Base-by-base conservation (phyloP, 139 green algal species). In the Zygnema cylindricum region DNA sequence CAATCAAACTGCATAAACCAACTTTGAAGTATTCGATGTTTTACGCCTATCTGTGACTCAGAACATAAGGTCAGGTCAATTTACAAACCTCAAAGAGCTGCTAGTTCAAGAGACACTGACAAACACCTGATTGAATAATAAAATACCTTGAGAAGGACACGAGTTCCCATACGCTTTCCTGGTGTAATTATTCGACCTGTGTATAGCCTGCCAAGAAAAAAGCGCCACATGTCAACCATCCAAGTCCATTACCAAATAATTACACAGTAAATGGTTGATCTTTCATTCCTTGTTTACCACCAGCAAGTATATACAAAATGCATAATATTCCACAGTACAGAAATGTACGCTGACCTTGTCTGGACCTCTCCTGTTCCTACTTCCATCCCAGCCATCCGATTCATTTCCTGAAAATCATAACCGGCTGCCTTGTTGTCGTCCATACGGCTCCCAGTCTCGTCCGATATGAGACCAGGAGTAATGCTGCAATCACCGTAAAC, bases 71-170 rank as follows among this genome's bases (percentile, higher is more conserved):
- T n/a, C n/a, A n/a, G n/a, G n/a, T n/a, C n/a, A n/a, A n/a, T n/a
- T n/a, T n/a, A n/a, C n/a, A n/a, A n/a, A n/a, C n/a, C n/a, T n/a
- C n/a, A n/a, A n/a, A n/a, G n/a, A n/a, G n/a, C n/a, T n/a, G n/a
- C n/a, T n/a, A n/a, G n/a, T n/a, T n/a, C n/a, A n/a, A n/a, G n/a
- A n/a, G n/a, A n/a, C n/a, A n/a, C n/a, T n/a, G n/a, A n/a, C n/a
- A n/a, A n/a, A n/a, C n/a, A n/a, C n/a, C n/a, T n/a, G n/a, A n/a
- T n/a, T n/a, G n/a, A n/a, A n/a, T n/a, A n/a, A n/a, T n/a, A n/a
- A n/a, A n/a, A n/a, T n/a, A 84, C 83, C 83, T 88, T 88, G 35
- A 88, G 69, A 35, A 88, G 69, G n/a, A 88, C 83, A 0, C 69
- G 83, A 32, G 83, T 88, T 43, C 57, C 57, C 43, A 84, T n/a